phyloP scores from a whole-genome alignment of 495 filamentous ascomycete species.

The Talaromyces ruber region DNA sequence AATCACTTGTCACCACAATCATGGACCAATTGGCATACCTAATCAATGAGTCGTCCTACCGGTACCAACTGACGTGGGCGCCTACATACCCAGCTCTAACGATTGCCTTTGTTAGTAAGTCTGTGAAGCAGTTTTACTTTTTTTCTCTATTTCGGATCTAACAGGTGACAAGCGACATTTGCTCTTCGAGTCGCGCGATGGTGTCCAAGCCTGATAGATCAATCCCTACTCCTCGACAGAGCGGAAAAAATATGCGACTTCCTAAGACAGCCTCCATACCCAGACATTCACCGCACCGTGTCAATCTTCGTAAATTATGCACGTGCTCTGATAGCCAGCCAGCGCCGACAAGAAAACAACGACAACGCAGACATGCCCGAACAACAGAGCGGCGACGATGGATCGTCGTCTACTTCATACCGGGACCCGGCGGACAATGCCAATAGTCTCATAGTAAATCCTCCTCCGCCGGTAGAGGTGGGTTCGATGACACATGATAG shows the following conservation, averaged over 20 bases:
- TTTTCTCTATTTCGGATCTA: neutral
- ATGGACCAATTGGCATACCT: constrained; percentile 30
- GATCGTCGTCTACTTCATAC: constrained; percentile 10
- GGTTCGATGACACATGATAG: neutral
- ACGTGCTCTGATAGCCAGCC: constrained; percentile 27
- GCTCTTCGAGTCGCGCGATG: constrained; percentile 32
- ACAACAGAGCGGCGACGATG: constrained; percentile 7
- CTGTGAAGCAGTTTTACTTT: neutral
- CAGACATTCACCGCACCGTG: constrained; percentile 35
- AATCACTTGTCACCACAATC: constrained; percentile 25
- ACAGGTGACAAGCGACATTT: constrained; percentile 24
- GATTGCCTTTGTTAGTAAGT: constrained; percentile 37
- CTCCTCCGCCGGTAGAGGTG: neutral
- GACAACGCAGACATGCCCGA: constrained; percentile 5
- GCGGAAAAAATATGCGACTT: constrained; percentile 31
- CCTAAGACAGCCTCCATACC: constrained; percentile 33
- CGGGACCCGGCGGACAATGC: neutral
- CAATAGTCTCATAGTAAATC: neutral
- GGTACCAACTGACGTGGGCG: constrained; percentile 30
- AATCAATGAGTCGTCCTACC: constrained; percentile 28
- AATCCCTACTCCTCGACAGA: constrained; percentile 24
- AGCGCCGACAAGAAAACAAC: constrained; percentile 10
- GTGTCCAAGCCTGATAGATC: constrained; percentile 31
- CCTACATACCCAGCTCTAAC: constrained; percentile 34
- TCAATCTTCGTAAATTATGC: constrained; percentile 36